Evolutionary conservation across 345 rosid genomes (phyloP), one percentile per base, ranked within the genome.

Genomic region (Brassica cretica): DNA sequence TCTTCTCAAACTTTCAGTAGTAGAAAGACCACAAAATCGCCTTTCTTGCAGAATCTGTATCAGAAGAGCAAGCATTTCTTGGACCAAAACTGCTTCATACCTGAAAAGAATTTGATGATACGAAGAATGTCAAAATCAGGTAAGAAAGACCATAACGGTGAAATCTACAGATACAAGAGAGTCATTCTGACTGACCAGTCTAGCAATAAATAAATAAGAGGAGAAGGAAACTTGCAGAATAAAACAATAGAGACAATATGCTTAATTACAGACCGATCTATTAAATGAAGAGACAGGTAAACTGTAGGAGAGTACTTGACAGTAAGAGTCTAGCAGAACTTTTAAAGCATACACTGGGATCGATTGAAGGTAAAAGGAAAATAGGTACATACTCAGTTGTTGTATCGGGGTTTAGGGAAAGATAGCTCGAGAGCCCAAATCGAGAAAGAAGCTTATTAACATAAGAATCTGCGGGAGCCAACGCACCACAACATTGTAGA

Each of bases 401-500:
- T 78, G 74, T 60, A 72, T 84, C 89, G 61, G 77, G 86, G 75
- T 78, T 81, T 49, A 93, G 75, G 74, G 89, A 86, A 46, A 89
- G 87, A 76, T 91, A 95, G 82, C 79, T 84, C 29, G 83, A 79
- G 33, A 91, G 83, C 78, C 96, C 98, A 91, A 91, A 95, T 75
- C 96, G 96, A 68, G 84, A 89, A 15, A 93, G 37, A 81, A 93
- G 79, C 84, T 88, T 90, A n/a, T 64, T 75, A 75, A 95, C 88
- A 85, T 73, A 93, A 61, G 84, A 89, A 84, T 93, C 97, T 69
- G 96, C 87, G 1, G 98, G 96, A 85, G 97, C 98, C 81, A 95
- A 77, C 29, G 98, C 97, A 78, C 93, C 99, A 90, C 99, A 93
- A 83, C 90, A 95, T 76, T 95, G 99, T 81, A 95, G 79, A 85